phyloP scores from a whole-genome alignment of 805 yeast species.

The Diddensiella santjacobensis region DNA sequence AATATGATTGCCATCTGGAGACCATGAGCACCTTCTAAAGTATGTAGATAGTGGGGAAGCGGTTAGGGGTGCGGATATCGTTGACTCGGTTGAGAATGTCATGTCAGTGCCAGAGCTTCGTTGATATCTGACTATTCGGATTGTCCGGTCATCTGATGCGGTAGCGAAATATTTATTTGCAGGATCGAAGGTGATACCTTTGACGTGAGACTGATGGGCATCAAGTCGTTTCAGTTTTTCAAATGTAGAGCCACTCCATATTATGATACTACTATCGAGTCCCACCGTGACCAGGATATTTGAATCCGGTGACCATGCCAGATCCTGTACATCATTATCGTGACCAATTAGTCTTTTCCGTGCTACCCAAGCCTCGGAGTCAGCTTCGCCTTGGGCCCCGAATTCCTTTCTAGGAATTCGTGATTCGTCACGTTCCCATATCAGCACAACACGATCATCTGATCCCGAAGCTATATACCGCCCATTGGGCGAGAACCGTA shows the following conservation, averaged over 20 bases:
- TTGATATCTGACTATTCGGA: constrained; percentile 82
- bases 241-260: constrained; percentile 92
- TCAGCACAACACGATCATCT: constrained; percentile 84
- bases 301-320: constrained; percentile 97
- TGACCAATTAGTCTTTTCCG: constrained; percentile 91
- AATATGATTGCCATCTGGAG: constrained; percentile 68
- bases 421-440: constrained; percentile 90
- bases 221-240: constrained; percentile 86
- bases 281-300: constrained; percentile 90
- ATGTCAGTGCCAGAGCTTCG: constrained; percentile 60
- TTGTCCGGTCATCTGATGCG: constrained; percentile 91
- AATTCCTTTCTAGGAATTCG: constrained; percentile 51
- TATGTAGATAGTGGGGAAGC: constrained; percentile 91
- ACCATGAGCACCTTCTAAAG: constrained; percentile 69
- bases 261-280: constrained; percentile 82
- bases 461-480: constrained; percentile 90
- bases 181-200: constrained; percentile 96
- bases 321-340: constrained; percentile 95
- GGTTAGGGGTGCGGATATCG: constrained; percentile 77
- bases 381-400: constrained; percentile 60
- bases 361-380: constrained; percentile 91
- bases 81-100: constrained; percentile 81
- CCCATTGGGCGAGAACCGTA: constrained; percentile 89
- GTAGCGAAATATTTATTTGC: constrained; percentile 98
- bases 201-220: constrained; percentile 90